These are phyloP conservation scores for Solanum hybrid DNA, from an alignment of 305 asterid genomes.

Conservation along the genomic window DNA sequence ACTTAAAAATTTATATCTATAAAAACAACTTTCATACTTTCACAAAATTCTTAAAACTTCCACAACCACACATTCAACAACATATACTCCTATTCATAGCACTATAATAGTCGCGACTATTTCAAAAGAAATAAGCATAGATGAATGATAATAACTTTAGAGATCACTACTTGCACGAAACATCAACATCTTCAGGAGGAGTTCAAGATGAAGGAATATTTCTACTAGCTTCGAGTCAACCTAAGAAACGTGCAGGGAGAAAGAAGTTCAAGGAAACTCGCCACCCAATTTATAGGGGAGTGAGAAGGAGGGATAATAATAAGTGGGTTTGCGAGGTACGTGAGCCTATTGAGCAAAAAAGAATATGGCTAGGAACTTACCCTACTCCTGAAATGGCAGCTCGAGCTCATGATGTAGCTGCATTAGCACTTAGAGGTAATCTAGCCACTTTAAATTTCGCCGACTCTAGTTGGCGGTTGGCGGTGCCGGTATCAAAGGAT, in stretches of 20 bases:
- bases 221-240: constrained; percentile 34
- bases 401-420: constrained; percentile 73
- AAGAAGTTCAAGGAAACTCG: constrained; percentile 62
- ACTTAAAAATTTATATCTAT: neutral
- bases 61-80: neutral
- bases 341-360: constrained; percentile 41
- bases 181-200: neutral
- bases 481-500: constrained; percentile 29
- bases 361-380: constrained; percentile 57
- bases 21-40: neutral
- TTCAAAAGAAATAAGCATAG: neutral
- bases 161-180: neutral
- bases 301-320: constrained; percentile 40
- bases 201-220: constrained; percentile 14
- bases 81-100: neutral
- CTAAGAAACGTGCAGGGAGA: constrained; percentile 55
- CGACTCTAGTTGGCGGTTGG: constrained; percentile 55
- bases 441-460: constrained; percentile 65
- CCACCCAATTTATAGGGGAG: constrained; percentile 61
- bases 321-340: constrained; percentile 69
- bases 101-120: neutral
- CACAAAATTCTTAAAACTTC: neutral
- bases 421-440: constrained; percentile 53
- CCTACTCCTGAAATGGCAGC: constrained; percentile 59
- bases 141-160: neutral